These are phyloP conservation scores for Scorias spongiosa DNA, from an alignment of 2,329 filamentous ascomycete genomes.

Conservation along the genomic window DNA sequence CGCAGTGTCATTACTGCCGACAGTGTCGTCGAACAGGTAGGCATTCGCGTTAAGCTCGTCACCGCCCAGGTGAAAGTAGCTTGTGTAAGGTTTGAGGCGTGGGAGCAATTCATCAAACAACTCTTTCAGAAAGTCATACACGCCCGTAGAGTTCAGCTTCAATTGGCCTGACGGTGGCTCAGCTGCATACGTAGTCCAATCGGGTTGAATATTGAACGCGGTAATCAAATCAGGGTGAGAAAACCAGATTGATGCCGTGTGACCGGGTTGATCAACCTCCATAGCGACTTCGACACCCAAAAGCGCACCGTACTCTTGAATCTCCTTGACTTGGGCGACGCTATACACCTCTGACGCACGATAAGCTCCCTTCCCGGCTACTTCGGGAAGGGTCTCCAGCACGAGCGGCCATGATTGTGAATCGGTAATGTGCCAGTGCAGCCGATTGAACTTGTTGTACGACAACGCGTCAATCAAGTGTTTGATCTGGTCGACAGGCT, in stretches of 20 bases:
- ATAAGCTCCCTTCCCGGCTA: slow-evolving; percentile 62
- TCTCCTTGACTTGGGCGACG: slow-evolving; percentile 43
- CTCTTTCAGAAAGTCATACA: slow-evolving; percentile 55
- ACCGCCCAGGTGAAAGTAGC: slow-evolving; percentile 74
- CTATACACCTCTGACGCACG: slow-evolving; percentile 51
- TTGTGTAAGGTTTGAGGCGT: slow-evolving; percentile 49
- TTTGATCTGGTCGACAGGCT: slow-evolving; percentile 50
- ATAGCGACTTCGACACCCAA: slow-evolving; percentile 58
- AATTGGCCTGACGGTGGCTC: slow-evolving; percentile 48
- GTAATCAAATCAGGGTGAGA: slow-evolving; percentile 58
- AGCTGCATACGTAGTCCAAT: slow-evolving; percentile 38
- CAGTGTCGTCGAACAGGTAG: slow-evolving; percentile 57
- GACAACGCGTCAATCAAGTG: slow-evolving; percentile 61
- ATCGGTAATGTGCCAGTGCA: slow-evolving; percentile 72
- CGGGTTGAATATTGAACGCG: slow-evolving; percentile 40
- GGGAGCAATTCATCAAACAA: slow-evolving; percentile 66
- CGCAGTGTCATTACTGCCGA: slow-evolving; percentile 47
- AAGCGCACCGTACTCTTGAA: slow-evolving; percentile 56
- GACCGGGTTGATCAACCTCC: slow-evolving; percentile 70
- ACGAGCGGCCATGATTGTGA: slow-evolving; percentile 76
- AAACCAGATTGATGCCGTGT: slow-evolving; percentile 53
- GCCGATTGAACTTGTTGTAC: slow-evolving; percentile 69
- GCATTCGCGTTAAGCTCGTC: slow-evolving; percentile 72
- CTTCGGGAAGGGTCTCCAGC: slow-evolving; percentile 56
- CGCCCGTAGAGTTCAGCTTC: slow-evolving; percentile 57